Conservation (phyloP, 805 yeast genomes). For the Pichia eremophila region DNA sequence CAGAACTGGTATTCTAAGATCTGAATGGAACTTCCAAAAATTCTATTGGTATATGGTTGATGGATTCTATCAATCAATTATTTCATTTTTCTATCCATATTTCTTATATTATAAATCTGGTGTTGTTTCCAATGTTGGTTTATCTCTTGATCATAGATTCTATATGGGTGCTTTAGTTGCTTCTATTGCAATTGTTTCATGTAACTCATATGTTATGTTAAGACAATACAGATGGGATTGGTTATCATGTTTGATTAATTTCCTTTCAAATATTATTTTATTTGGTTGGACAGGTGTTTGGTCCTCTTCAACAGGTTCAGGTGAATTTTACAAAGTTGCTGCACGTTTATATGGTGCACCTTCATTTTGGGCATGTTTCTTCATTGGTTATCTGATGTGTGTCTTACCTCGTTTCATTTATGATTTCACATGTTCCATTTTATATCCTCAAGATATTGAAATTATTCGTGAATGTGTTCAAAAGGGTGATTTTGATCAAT, state of each 20-base stretch:
- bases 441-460: constrained; percentile 59
- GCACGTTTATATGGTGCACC: constrained; percentile 53
- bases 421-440: constrained; percentile 45
- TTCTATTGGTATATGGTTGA: constrained; percentile 70
- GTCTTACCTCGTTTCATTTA: constrained; percentile 57
- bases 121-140: constrained; percentile 34
- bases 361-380: constrained; percentile 58
- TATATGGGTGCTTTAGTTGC: constrained; percentile 63
- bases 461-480: constrained; percentile 63
- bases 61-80: constrained; percentile 66
- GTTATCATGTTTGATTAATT: constrained; percentile 48
- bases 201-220: constrained; percentile 55
- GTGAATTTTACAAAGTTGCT: constrained; percentile 61
- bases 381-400: constrained; percentile 55
- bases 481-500: constrained; percentile 57
- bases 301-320: constrained; percentile 44
- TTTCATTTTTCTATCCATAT: constrained; percentile 69
- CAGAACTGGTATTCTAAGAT: constrained; percentile 59
- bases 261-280: constrained; percentile 48
- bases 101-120: constrained; percentile 36
- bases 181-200: constrained; percentile 54
- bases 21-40: constrained; percentile 61
- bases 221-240: constrained; percentile 81
- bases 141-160: constrained; percentile 60
- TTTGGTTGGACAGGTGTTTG: constrained; percentile 78